Percentiles rank a stretch among this genome's conserved stretches.
These are phyloP conservation scores for Fonsecaea nubica DNA, from an alignment of 2,329 filamentous ascomycete genomes.

Conservation along the genomic window DNA sequence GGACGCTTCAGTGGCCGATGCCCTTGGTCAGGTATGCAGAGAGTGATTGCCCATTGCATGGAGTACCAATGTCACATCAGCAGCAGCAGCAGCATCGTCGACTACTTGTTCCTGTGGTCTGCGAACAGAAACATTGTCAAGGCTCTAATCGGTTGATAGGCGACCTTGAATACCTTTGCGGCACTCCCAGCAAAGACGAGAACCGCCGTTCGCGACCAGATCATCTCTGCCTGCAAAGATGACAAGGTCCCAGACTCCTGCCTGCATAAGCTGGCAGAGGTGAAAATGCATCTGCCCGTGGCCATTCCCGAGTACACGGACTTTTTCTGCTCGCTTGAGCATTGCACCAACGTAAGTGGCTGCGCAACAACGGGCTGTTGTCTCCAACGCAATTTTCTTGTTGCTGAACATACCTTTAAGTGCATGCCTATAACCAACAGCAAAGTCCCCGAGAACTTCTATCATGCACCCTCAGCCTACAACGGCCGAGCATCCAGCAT, in stretches of 20 bases:
- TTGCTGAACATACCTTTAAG: background rate
- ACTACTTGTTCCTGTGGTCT: background rate
- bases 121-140: background rate
- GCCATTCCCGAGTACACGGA: conserved; percentile 64
- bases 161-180: conserved; percentile 59
- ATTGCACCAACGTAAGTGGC: conserved; percentile 47
- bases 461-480: conserved; percentile 61
- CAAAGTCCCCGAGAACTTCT: conserved; percentile 55
- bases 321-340: conserved; percentile 62
- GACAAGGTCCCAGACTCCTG: conserved; percentile 19
- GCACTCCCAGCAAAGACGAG: conserved; percentile 47
- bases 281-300: conserved; percentile 62
- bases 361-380: background rate
- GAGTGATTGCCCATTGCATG: background rate
- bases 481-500: conserved; percentile 51
- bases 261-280: conserved; percentile 47
- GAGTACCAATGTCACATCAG: background rate
- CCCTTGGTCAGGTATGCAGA: conserved; percentile 41
- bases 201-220: conserved; percentile 18
- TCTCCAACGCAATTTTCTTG: background rate
- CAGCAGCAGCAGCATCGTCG: background rate
- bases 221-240: conserved; percentile 19
- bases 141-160: conserved; percentile 33
- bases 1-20: conserved; percentile 32
- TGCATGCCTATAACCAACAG: conserved; percentile 43